Base-by-base conservation (phyloP, 441 rosid species). In the Macaranga tanarius region DNA sequence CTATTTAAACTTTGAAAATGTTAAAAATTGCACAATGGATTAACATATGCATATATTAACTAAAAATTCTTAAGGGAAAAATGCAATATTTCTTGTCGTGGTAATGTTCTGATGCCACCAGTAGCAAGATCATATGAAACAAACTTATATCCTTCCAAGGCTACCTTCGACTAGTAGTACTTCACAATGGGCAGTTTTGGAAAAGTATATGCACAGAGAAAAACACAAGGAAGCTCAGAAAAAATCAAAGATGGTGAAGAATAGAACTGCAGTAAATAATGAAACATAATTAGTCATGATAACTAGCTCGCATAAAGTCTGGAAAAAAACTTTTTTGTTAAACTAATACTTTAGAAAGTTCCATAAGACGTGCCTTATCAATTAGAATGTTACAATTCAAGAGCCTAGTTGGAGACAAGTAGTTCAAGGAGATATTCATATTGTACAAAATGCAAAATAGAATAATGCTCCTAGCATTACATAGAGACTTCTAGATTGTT, bases 101-200 rank as follows among this genome's bases (percentile, higher is more conserved):
- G 72, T 5, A 65, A 26, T 19, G 75, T 40, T 69, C 78, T 79
- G 73, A 88, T 79, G 47, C 96, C 96, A 47, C 79, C 93, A 59
- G 95, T 92, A 70, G 85, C 89, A 65, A 92, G 97, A 73, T 90
- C 91, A 0, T 90, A 84, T 57, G 87, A 68, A 44, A 89, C 93
- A 9, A 95, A 91, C 80, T 82, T 84, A 5, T 92, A 89, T 52
- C 98, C 93, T 83, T 91, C 89, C 0, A 81, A 73, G 26, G 92
- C 89, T 50, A 93, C 96, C 79, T 86, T 86, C 42, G 88, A 64
- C 3, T 88, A 86, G 59, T 87, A 89, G 74, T 82, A 85, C 77
- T 86, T 88, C 75, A 92, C 92, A 15, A 89, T 74, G 0, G 89
- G 88, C 52, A 88, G 73, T 61, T 82, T 91, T 4, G 93, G 88